Evolutionary conservation across 2,329 filamentous ascomycete genomes (phyloP), one percentile per base, ranked within the genome.

Genomic region (Albifimbria verrucaria): DNA sequence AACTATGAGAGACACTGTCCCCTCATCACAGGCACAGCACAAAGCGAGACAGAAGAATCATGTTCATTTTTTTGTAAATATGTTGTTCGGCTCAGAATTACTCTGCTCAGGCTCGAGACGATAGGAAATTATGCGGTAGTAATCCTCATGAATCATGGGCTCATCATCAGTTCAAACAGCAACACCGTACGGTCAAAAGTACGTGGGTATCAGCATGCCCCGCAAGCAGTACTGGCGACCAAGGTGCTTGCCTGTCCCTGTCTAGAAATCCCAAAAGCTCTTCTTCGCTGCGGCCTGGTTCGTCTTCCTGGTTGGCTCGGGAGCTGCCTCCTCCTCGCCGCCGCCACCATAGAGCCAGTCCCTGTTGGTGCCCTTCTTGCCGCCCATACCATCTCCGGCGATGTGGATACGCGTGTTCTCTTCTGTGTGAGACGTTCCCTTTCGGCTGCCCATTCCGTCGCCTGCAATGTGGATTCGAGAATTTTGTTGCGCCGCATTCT

Each of bases 381-480:
- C 81, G 42, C 85, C 85, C 85, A 87, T 88, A 54, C 86, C 86
- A 58, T 86, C 80, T 23, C 83, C 83, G 2, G 72, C 77, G 51
- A 80, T 79, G 49, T 69, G 70, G 36, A 76, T 74, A 54, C 54
- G 56, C 17, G 24, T 21, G 46, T 48, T 22, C 25, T 36, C 68
- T 55, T 77, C 70, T n/a, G 75, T 74, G 23, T 78, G 76, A n/a
- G 32, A 39, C 11, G 75, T 70, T 39, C 77, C 80, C 66, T 76
- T 81, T 58, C 74, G 75, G 45, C 81, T 81, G 42, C 85, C 85
- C 85, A 87, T 88, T 53, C 86, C 86, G 58, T 86, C 80, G 23
- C 83, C 83, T 2, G 72, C 77, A 51, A 80, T 79, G 49, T 69
- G 70, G 36, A 76, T 74, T 54, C 54, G 56, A 7, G 24, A 5